Evolutionary conservation across 352 stramenopile genomes (phyloP), one percentile per base, ranked within the genome.

Genomic region (Pythium periplocum): DNA sequence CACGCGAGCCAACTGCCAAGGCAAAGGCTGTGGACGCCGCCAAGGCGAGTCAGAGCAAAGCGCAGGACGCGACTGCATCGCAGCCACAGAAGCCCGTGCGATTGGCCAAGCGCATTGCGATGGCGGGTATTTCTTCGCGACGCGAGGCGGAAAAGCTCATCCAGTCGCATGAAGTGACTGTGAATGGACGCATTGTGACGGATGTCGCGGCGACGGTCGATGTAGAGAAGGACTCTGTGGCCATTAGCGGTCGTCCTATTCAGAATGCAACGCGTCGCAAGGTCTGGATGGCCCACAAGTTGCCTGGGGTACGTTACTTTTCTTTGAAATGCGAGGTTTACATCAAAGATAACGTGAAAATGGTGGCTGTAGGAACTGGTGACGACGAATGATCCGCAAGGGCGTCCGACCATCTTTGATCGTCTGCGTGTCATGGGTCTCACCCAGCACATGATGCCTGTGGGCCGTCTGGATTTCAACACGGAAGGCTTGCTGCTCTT

Each of bases 401-500:
- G 82, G 10, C 70, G 90, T 3, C 66, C 73, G 4, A 97, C 87
- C 33, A 92, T 97, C 56, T 96, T 97, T 49, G 75, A 92, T 48
- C 85, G 88, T 8, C 66, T 97, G 43, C 69, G 73, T 4, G 48
- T 72, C 12, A 96, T 96, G 83, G 85, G 84, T 0, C 65, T 96
- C 34, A 69, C 69, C 17, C 66, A 88, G 53, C 83, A 95, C 61
- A 77, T 97, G 58, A 96, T 96, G 74, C 78, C 89, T 6, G 87
- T 97, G 51, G 87, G 90, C 58, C 85, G 87, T 55, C 75, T 98
- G n/a, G 91, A 98, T 59, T 97, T 86, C 62, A 94, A 96, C 51
- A 96, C 86, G 11, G 90, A 97, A 61, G 91, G 91, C 1, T 64
- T 98, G 34, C 61, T 98, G 55, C 73, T 98, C n/a, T 75, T 98